These are phyloP conservation scores for Digitaria exilis DNA, from an alignment of 202 grass and related monocot species.

Conservation along the genomic window DNA sequence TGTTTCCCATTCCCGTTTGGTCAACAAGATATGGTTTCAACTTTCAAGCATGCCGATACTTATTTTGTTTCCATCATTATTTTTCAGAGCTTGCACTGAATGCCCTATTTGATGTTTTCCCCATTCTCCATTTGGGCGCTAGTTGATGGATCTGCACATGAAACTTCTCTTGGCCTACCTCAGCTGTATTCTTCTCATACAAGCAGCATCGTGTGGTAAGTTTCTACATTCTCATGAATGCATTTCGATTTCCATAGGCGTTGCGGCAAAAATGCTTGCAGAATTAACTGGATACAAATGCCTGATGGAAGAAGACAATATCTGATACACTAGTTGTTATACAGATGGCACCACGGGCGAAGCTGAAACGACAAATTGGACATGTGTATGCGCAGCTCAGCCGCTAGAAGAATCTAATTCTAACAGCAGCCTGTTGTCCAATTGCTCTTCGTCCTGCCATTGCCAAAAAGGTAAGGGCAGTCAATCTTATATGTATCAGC, in stretches of 20 bases:
- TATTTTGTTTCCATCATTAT: conserved; percentile 8
- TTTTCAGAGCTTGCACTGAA: conserved; percentile 39
- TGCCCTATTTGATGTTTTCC: conserved; percentile 23
- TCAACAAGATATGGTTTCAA: conserved; percentile 21
- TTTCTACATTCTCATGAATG: conserved; percentile 23
- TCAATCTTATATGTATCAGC: not conserved
- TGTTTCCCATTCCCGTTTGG: not conserved
- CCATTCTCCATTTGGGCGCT: not conserved
- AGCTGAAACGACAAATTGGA: conserved; percentile 57
- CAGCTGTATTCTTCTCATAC: conserved; percentile 47
- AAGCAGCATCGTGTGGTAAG: conserved; percentile 66
- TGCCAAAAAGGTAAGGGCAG: conserved; percentile 65
- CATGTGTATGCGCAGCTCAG: conserved; percentile 63
- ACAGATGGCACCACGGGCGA: conserved; percentile 31
- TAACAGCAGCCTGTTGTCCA: conserved; percentile 45
- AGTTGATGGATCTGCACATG: conserved; percentile 61
- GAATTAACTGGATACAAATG: conserved; percentile 3
- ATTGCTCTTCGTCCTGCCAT: conserved; percentile 76
- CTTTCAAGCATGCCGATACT: not conserved
- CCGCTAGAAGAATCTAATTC: conserved; percentile 41
- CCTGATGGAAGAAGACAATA: not conserved
- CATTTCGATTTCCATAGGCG: not conserved
- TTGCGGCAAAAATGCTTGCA: not conserved
- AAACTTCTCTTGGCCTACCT: conserved; percentile 58
- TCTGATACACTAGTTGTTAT: conserved; percentile 16